Evolutionary conservation across 352 stramenopile genomes (phyloP).

Genomic region (Thalassiosira livingstoniorum): DNA sequence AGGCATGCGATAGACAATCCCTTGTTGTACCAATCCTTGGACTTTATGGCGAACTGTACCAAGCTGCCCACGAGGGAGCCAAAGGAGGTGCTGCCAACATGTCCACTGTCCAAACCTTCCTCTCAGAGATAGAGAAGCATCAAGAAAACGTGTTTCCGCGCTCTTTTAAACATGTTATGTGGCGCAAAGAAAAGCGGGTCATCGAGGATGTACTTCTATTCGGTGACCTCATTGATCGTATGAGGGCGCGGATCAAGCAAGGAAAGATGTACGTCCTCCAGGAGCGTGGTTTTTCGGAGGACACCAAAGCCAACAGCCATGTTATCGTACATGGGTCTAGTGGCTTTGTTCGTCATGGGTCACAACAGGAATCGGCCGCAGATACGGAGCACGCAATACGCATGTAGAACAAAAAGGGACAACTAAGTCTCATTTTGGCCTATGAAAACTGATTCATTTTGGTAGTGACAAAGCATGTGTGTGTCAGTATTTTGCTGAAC

Average conservation of each 20-base stretch:
- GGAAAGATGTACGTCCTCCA: slow-evolving; percentile 28
- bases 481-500: no score
- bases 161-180: slow-evolving; percentile 48
- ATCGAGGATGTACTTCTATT: slow-evolving; percentile 57
- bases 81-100: slow-evolving; percentile 39
- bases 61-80: slow-evolving; percentile 33
- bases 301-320: slow-evolving; percentile 16
- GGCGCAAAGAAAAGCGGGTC: slow-evolving; percentile 53
- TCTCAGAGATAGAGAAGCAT: slow-evolving; percentile 50
- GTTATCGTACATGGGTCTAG: slow-evolving; percentile 46
- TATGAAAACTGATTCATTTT: no score
- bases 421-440: no score
- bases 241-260: slow-evolving; percentile 44
- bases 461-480: no score
- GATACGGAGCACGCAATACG: no score
- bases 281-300: slow-evolving; percentile 12
- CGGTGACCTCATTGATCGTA: slow-evolving; percentile 60
- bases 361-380: slow-evolving; percentile 15
- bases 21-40: slow-evolving; percentile 60
- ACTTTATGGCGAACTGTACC: slow-evolving; percentile 51
- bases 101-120: slow-evolving; percentile 42
- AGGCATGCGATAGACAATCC: slow-evolving; percentile 48
- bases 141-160: slow-evolving; percentile 53
- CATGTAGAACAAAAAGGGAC: no score
- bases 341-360: slow-evolving; percentile 44